Evolutionary conservation across 1,284 basidiomycete genomes (phyloP).

Genomic region (Melanopsichium pennsylvanicum): DNA sequence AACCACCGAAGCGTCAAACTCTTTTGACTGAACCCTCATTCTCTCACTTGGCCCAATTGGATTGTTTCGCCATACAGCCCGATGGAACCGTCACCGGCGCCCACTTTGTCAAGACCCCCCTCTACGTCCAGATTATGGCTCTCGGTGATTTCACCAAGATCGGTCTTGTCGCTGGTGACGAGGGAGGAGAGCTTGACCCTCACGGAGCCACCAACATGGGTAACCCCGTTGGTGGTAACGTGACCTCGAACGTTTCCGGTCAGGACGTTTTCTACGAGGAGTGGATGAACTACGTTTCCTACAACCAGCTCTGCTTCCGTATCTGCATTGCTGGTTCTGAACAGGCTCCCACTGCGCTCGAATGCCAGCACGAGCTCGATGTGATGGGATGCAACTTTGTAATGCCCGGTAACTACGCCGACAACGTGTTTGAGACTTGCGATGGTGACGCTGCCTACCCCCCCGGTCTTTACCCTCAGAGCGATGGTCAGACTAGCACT

Average conservation of each 20-base stretch:
- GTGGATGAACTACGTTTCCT: slow-evolving; percentile 68
- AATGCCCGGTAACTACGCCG: slow-evolving; percentile 62
- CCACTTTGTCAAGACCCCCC: slow-evolving; percentile 61
- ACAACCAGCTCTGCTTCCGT: slow-evolving; percentile 61
- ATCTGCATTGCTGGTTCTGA: slow-evolving; percentile 60
- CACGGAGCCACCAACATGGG: slow-evolving; percentile 66
- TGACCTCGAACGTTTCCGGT: slow-evolving; percentile 69
- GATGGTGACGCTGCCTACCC: slow-evolving; percentile 63
- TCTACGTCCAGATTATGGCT: slow-evolving; percentile 69
- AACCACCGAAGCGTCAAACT: no score
- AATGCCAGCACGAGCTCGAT: slow-evolving; percentile 62
- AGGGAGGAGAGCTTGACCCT: slow-evolving; percentile 64
- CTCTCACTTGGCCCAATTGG: not conserved
- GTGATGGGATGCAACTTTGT: slow-evolving; percentile 66
- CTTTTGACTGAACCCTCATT: not conserved
- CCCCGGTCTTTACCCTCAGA: slow-evolving; percentile 52
- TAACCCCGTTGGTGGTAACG: slow-evolving; percentile 70
- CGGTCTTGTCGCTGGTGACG: slow-evolving; percentile 44
- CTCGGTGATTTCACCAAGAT: slow-evolving; percentile 65
- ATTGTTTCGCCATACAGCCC: slow-evolving; percentile 23
- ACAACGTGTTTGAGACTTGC: slow-evolving; percentile 59
- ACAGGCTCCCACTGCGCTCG: slow-evolving; percentile 40
- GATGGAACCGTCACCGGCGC: slow-evolving; percentile 62
- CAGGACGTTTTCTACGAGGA: slow-evolving; percentile 69
- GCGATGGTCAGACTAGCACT: slow-evolving; percentile 52